Evolutionary conservation across 2,329 filamentous ascomycete species (phyloP).

Genomic region (Aspergillus japonicus): DNA sequence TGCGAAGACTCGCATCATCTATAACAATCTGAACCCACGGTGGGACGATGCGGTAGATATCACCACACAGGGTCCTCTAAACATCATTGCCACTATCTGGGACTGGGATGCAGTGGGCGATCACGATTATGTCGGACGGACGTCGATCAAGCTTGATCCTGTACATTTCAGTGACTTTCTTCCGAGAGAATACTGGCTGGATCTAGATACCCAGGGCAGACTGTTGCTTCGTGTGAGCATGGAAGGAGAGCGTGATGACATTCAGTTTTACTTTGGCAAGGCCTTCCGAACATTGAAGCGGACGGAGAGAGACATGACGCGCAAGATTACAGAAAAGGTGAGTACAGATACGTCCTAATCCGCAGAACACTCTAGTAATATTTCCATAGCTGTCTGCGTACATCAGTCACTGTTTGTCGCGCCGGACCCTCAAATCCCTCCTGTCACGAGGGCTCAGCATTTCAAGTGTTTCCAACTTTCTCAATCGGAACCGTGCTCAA

Average conservation of each 20-base stretch:
- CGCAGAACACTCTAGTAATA: background rate
- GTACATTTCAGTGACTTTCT: constrained; percentile 94
- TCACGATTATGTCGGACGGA: constrained; percentile 94
- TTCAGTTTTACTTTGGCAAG: constrained; percentile 97
- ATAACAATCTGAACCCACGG: constrained; percentile 83
- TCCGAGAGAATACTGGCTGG: constrained; percentile 95
- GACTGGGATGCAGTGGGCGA: constrained; percentile 97
- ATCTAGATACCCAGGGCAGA: constrained; percentile 91
- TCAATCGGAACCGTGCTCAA: constrained; percentile 53
- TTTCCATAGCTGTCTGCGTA: constrained; percentile 74
- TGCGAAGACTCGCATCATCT: constrained; percentile 89
- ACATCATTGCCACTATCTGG: constrained; percentile 96
- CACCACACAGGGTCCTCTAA: constrained; percentile 84
- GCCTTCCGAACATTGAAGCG: constrained; percentile 93
- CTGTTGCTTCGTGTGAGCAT: constrained; percentile 90
- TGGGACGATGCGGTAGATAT: constrained; percentile 99
- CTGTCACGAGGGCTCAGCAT: constrained; percentile 71
- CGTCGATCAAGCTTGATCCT: constrained; percentile 98
- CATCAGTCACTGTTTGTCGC: constrained; percentile 84
- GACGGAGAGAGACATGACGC: constrained; percentile 95
- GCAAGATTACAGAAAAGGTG: constrained; percentile 97
- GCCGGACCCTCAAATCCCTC: constrained; percentile 72
- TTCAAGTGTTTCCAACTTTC: constrained; percentile 70
- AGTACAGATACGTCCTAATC: constrained; percentile 19
- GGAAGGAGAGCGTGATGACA: constrained; percentile 97